phyloP scores from a whole-genome alignment of 208 protist genomes.

The Trypanosoma rangeli region DNA sequence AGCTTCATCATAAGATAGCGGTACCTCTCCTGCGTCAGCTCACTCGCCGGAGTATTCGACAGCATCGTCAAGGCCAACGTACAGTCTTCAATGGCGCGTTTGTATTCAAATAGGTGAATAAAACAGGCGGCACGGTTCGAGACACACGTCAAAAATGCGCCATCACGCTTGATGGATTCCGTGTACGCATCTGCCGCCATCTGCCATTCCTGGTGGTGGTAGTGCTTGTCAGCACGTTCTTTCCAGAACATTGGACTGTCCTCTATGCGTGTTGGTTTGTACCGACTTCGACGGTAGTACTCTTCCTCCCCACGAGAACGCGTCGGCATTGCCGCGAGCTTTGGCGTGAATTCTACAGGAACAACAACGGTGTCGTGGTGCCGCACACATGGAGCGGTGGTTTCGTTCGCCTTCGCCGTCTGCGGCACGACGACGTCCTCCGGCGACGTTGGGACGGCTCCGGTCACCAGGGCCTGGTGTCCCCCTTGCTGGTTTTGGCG shows the following conservation, averaged over 20 bases:
- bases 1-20: constrained; percentile 86
- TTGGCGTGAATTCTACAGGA: constrained; percentile 86
- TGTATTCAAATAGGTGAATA: constrained; percentile 80
- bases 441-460: not conserved
- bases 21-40: constrained; percentile 89
- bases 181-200: constrained; percentile 85
- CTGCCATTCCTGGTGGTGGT: constrained; percentile 69
- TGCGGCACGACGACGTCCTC: constrained; percentile 17
- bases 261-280: constrained; percentile 89
- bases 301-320: constrained; percentile 90
- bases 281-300: constrained; percentile 91
- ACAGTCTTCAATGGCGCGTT: constrained; percentile 84
- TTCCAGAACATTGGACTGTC: constrained; percentile 94
- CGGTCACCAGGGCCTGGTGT: not conserved
- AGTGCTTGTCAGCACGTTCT: constrained; percentile 83
- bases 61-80: constrained; percentile 85
- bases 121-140: constrained; percentile 88
- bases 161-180: constrained; percentile 92
- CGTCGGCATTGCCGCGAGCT: constrained; percentile 70
- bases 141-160: constrained; percentile 88
- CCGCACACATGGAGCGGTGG: constrained; percentile 46
- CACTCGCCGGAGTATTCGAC: constrained; percentile 88
- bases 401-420: not conserved
- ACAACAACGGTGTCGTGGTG: constrained; percentile 76
- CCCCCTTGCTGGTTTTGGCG: constrained; percentile 4